Conservation (phyloP, 371 early-diverging fungal genomes). For the Syncephalastrum racemosum region DNA sequence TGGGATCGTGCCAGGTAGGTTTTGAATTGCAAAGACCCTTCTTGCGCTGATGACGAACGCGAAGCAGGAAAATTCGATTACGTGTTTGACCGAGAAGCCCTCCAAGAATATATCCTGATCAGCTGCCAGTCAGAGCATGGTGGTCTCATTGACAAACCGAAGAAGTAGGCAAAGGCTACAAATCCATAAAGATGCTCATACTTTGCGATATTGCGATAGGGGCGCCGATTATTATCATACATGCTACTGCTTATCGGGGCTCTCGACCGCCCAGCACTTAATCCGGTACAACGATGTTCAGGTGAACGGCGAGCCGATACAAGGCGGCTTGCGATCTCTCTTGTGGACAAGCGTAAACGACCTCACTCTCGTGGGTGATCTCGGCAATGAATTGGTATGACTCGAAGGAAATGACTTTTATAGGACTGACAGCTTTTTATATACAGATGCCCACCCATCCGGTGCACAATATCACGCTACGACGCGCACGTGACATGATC, state of each 20-base stretch:
- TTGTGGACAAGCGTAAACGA: slow-evolving; percentile 41
- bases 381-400: slow-evolving; percentile 54
- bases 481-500: slow-evolving; percentile 40
- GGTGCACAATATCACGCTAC: slow-evolving; percentile 53
- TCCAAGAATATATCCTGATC: slow-evolving; percentile 84
- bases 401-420: slow-evolving; percentile 7
- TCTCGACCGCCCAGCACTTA: slow-evolving; percentile 67
- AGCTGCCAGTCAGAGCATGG: slow-evolving; percentile 85
- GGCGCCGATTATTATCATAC: slow-evolving; percentile 93
- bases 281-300: slow-evolving; percentile 29
- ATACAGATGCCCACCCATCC: slow-evolving; percentile 58
- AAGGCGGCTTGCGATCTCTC: slow-evolving; percentile 30
- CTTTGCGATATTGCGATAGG: slow-evolving; percentile 34
- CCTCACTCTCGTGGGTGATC: slow-evolving; percentile 47
- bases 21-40: background rate
- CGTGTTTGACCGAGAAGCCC: slow-evolving; percentile 67
- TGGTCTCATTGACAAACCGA: slow-evolving; percentile 93
- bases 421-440: background rate
- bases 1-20: slow-evolving; percentile 16
- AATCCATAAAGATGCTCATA: too few species aligned
- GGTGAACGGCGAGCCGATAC: slow-evolving; percentile 7
- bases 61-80: slow-evolving; percentile 15
- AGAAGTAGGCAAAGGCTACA: too few species aligned
- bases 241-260: slow-evolving; percentile 88
- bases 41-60: background rate